Percentiles rank a stretch among this genome's conserved stretches.
phyloP scores from a whole-genome alignment of 1,284 basidiomycete species.

The Uromyces viciae-fabae region DNA sequence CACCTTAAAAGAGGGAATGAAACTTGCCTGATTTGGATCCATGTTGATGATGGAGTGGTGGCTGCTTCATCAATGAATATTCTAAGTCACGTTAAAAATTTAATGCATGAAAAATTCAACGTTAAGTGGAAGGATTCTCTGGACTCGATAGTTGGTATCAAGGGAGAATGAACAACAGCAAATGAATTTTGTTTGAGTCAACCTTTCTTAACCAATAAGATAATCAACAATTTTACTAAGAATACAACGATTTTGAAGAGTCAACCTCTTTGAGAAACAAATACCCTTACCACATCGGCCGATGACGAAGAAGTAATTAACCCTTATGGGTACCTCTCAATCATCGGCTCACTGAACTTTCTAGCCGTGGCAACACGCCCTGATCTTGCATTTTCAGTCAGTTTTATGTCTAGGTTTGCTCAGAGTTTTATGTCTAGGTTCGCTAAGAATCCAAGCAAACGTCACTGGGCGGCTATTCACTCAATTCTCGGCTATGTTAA shows the following conservation, averaged over 20 bases:
- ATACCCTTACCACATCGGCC: not conserved
- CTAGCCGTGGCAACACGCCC: constrained; percentile 9
- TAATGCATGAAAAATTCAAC: not conserved
- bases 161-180: not conserved
- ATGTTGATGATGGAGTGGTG: constrained; percentile 13
- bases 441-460: not conserved
- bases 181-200: not conserved
- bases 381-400: not conserved
- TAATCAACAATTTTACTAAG: too few species aligned
- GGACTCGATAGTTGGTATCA: constrained; percentile 1
- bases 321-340: not conserved
- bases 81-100: not conserved
- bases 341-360: constrained; percentile 13
- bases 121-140: not conserved
- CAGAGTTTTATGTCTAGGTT: constrained; percentile 6
- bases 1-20: not conserved
- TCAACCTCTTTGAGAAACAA: not conserved
- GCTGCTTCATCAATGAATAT: not conserved
- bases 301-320: constrained; percentile 3
- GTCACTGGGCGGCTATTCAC: constrained; percentile 8
- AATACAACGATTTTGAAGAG: too few species aligned
- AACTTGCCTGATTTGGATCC: not conserved
- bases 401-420: constrained; percentile 6
- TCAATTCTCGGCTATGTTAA: not conserved
- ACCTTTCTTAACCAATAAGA: constrained; percentile 2